Percentiles rank a stretch among this genome's conserved stretches.
These are phyloP conservation scores for Aristolochia fimbriata DNA, from an alignment of 164 flowering plant species.

Conservation along the genomic window DNA sequence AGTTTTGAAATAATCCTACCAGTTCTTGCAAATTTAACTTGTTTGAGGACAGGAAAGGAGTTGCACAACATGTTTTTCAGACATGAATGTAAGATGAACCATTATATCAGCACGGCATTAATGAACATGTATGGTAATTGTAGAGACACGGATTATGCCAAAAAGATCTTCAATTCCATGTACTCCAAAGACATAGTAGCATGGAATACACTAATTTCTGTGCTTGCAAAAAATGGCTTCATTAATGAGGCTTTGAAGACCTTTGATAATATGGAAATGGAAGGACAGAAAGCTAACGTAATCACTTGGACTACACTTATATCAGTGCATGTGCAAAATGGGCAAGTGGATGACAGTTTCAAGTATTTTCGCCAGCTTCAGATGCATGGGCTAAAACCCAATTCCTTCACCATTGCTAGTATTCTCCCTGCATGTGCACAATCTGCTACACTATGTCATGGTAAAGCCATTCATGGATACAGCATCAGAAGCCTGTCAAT, in stretches of 20 bases:
- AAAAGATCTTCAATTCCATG: constrained; percentile 17
- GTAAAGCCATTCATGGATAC: neutral
- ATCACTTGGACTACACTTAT: constrained; percentile 26
- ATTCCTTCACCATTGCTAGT: constrained; percentile 22
- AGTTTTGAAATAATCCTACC: constrained; percentile 15
- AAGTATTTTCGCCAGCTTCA: constrained; percentile 20
- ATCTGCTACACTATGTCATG: constrained; percentile 18
- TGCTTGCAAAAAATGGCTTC: constrained; percentile 17
- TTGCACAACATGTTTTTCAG: constrained; percentile 17
- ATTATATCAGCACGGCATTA: constrained; percentile 17
- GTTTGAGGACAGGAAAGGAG: constrained; percentile 17
- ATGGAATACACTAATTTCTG: constrained; percentile 23
- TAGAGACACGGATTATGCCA: neutral
- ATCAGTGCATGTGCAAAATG: constrained; percentile 20
- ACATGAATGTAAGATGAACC: constrained; percentile 12
- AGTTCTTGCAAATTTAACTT: constrained; percentile 5
- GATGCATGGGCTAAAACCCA: constrained; percentile 17
- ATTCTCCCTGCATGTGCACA: constrained; percentile 25
- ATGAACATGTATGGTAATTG: constrained; percentile 23
- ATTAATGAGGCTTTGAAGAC: constrained; percentile 16
- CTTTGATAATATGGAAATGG: constrained; percentile 18
- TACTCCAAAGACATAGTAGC: constrained; percentile 14
- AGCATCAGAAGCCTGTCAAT: too few relatives aligned
- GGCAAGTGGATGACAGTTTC: constrained; percentile 17
- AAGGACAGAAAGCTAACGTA: constrained; percentile 15